Conservation (phyloP, 768 basidiomycete genomes). For the Mycena sanguinolenta region DNA sequence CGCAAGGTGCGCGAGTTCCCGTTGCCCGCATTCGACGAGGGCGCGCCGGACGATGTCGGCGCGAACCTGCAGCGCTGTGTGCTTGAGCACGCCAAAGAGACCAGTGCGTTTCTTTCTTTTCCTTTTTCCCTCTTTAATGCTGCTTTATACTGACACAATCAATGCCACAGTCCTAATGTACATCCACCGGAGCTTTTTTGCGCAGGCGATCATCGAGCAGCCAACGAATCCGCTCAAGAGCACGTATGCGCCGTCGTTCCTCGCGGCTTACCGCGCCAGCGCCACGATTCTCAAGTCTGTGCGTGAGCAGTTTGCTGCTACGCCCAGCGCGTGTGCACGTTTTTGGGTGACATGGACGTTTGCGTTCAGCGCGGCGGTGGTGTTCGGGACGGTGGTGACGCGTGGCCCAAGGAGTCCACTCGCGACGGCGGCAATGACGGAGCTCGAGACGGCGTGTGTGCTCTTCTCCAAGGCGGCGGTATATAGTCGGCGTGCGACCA, state of each 20-base stretch:
- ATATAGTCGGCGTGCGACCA: constrained; percentile 72
- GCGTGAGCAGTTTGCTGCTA: constrained; percentile 59
- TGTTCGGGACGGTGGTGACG: constrained; percentile 85
- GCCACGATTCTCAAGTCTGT: constrained; percentile 68
- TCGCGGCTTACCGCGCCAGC: constrained; percentile 72
- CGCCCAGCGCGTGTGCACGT: constrained; percentile 63
- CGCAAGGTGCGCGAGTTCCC: constrained; percentile 76
- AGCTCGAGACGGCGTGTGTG: constrained; percentile 75
- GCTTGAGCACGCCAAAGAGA: constrained; percentile 63
- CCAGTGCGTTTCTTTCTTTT: constrained; percentile 46
- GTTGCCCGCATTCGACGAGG: constrained; percentile 61
- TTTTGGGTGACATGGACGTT: constrained; percentile 77
- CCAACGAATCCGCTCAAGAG: constrained; percentile 77
- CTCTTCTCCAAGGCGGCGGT: constrained; percentile 75
- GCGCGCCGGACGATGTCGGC: constrained; percentile 50
- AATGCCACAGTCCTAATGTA: constrained; percentile 65
- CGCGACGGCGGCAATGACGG: constrained; percentile 74
- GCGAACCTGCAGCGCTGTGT: constrained; percentile 60
- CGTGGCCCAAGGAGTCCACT: constrained; percentile 78
- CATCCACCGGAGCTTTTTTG: constrained; percentile 78
- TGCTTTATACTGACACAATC: constrained; percentile 2
- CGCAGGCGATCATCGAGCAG: constrained; percentile 77
- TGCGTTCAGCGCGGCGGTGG: constrained; percentile 67
- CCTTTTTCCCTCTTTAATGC: not conserved
- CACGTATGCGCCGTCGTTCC: constrained; percentile 72